Evolutionary conservation across 225 moss, liverwort and hornwort species (phyloP), one percentile per base, ranked within the genome.

Genomic region (Pseudisothecium myosuroides): DNA sequence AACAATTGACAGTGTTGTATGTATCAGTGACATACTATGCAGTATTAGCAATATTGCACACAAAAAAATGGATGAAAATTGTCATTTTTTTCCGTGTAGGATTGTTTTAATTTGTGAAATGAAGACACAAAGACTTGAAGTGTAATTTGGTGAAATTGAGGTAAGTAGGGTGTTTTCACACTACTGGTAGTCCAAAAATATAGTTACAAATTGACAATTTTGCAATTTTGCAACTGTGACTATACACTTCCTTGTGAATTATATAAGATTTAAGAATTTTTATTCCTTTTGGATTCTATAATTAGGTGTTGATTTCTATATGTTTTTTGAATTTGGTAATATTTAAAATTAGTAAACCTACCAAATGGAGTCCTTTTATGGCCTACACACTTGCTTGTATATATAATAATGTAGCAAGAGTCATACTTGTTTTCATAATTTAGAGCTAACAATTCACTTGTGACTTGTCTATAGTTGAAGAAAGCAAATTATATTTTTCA

Each of bases 101-200:
- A 34, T 0, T 50, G 1, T 34, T 50, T 50, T 12, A 11, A 74
- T 19, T 74, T 49, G 6, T 75, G 2, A 52, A 50, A 50, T 76
- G 32, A 32, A 47, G 18, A 20, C 12, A 34, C 5, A 32, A 32
- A 41, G 45, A 45, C 10, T 28, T 43, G 18, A 27, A 79, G n/a
- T 78, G 56, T 4, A n/a, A 24, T 55, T 47, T 11, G 12, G 20
- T 76, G 74, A 7, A 47, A 74, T 74, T 31, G 29, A 47, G 7
- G 18, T 29, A 43, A 28, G 1, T 10, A 5, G 3, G 10, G 29
- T 73, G 12, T 31, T 74, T 47, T 32, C 7, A 75, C 2, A 1
- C 20, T 31, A 11, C 1, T 0, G 0, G 1, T 31, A 75, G 0
- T 50, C 2, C 7, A 24, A 54, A 77, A 77, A 37, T 14, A 13